Evolutionary conservation across 805 yeast species (phyloP).

Genomic region (Aciculoconidium aculeatum): DNA sequence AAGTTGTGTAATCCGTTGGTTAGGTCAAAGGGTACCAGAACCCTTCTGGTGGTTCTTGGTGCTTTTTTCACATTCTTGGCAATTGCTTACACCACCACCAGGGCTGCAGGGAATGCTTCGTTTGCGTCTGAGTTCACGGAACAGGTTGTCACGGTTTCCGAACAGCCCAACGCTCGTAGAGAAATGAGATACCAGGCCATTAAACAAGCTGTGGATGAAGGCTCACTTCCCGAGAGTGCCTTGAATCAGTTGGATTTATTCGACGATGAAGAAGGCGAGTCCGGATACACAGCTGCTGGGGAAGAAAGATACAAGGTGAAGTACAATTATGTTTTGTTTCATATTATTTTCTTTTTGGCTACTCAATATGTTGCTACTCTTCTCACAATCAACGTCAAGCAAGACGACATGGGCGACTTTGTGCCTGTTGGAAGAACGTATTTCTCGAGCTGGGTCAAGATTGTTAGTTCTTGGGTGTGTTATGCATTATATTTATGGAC

Average conservation of each 20-base stretch:
- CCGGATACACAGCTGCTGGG: slow-evolving; percentile 38
- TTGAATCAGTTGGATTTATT: slow-evolving; percentile 64
- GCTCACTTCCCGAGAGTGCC: slow-evolving; percentile 91
- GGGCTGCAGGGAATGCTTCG: slow-evolving; percentile 75
- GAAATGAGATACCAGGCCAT: slow-evolving; percentile 85
- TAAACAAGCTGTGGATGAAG: slow-evolving; percentile 92
- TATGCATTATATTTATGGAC: slow-evolving; percentile 86
- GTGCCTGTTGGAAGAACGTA: slow-evolving; percentile 96
- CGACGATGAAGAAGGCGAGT: slow-evolving; percentile 36
- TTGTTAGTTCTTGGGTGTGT: slow-evolving; percentile 89
- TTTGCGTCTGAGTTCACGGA: slow-evolving; percentile 38
- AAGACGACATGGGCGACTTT: slow-evolving; percentile 79
- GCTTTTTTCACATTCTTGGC: slow-evolving; percentile 93
- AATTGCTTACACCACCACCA: slow-evolving; percentile 92
- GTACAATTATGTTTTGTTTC: slow-evolving; percentile 85
- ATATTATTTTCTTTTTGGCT: slow-evolving; percentile 85
- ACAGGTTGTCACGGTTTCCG: slow-evolving; percentile 35
- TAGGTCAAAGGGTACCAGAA: slow-evolving; percentile 84
- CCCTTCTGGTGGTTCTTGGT: slow-evolving; percentile 80
- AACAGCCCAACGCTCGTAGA: slow-evolving; percentile 47
- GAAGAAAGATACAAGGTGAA: slow-evolving; percentile 60
- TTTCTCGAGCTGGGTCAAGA: slow-evolving; percentile 92
- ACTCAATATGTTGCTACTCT: slow-evolving; percentile 96
- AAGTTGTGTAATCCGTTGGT: slow-evolving; percentile 85
- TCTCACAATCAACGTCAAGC: slow-evolving; percentile 84